Evolutionary conservation across 495 filamentous ascomycete species (phyloP).

Genomic region (Penicillium dipodomyicola): DNA sequence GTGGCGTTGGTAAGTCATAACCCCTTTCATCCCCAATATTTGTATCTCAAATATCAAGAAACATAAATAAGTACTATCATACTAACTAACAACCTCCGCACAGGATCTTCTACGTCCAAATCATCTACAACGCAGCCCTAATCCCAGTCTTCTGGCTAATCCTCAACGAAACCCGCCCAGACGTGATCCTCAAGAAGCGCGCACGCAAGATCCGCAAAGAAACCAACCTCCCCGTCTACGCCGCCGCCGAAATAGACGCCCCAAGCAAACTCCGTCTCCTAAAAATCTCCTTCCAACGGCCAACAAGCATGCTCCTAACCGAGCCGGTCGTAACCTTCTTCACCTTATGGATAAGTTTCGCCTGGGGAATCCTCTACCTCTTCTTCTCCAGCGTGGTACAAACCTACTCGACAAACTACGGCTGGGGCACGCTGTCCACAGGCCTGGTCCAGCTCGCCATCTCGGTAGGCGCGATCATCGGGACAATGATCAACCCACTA

Average conservation of each 20-base stretch:
- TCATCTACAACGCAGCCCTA: constrained; percentile 48
- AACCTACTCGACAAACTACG: constrained; percentile 39
- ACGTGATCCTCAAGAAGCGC: constrained; percentile 56
- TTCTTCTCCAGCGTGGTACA: constrained; percentile 43
- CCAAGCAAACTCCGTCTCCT: constrained; percentile 26
- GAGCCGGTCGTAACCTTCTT: constrained; percentile 54
- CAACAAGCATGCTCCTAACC: constrained; percentile 48
- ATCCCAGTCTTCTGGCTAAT: constrained; percentile 44
- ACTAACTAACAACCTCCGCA: neutral
- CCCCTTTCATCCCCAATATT: neutral
- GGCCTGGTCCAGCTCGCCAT: constrained; percentile 44
- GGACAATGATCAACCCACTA: constrained; percentile 41
- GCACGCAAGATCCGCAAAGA: constrained; percentile 61
- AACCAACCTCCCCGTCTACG: constrained; percentile 51
- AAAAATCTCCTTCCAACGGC: constrained; percentile 42
- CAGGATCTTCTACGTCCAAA: constrained; percentile 52
- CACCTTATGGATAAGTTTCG: constrained; percentile 53
- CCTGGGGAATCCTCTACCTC: constrained; percentile 52
- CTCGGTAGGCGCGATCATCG: constrained; percentile 41
- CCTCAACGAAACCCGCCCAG: constrained; percentile 42
- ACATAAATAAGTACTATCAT: neutral
- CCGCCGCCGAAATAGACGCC: constrained; percentile 31
- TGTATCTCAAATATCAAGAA: neutral
- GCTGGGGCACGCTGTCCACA: constrained; percentile 33
- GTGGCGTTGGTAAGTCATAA: constrained; percentile 38